Evolutionary conservation across 371 early-diverging fungal genomes (phyloP).

Genomic region (Mortierella sp.): DNA sequence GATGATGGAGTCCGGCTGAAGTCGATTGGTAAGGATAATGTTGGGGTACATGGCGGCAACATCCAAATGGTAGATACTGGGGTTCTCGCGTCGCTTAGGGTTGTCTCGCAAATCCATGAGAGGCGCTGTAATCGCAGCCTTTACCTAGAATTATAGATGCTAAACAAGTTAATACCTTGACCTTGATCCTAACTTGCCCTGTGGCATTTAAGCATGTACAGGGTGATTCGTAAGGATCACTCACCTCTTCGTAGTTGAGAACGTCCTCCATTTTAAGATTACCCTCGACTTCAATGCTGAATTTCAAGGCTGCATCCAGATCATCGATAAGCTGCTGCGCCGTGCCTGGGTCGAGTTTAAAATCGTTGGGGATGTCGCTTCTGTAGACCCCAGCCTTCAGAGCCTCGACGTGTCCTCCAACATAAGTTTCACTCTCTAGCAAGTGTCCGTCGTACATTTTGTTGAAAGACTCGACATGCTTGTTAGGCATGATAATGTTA

Average conservation of each 20-base stretch:
- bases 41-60: constrained; percentile 99
- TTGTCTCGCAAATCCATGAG: constrained; percentile 79
- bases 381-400: constrained; percentile 99
- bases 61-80: constrained; percentile 99
- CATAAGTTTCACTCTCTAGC: constrained; percentile 97
- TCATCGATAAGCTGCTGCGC: constrained; percentile 87
- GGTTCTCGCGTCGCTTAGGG: constrained; percentile 84
- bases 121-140: constrained; percentile 67
- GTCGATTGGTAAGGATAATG: constrained; percentile 99
- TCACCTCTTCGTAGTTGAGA: constrained; percentile 59
- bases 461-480: constrained; percentile 84
- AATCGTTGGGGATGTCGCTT: constrained; percentile 95
- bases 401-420: constrained; percentile 99
- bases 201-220: too few species aligned
- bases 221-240: background rate
- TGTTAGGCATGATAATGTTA: constrained; percentile 97
- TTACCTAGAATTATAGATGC: constrained; percentile 56
- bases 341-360: constrained; percentile 84
- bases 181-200: too few species aligned
- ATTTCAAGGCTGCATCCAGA: constrained; percentile 92
- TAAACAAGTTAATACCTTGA: background rate
- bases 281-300: constrained; percentile 90
- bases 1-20: constrained; percentile 99
- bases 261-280: constrained; percentile 63
- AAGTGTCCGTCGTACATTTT: constrained; percentile 94